A percentile compares a stretch with the other conserved stretches of the same genome.
Conservation (phyloP, 257 asterid species). For the Nicotiana sylvestris region DNA sequence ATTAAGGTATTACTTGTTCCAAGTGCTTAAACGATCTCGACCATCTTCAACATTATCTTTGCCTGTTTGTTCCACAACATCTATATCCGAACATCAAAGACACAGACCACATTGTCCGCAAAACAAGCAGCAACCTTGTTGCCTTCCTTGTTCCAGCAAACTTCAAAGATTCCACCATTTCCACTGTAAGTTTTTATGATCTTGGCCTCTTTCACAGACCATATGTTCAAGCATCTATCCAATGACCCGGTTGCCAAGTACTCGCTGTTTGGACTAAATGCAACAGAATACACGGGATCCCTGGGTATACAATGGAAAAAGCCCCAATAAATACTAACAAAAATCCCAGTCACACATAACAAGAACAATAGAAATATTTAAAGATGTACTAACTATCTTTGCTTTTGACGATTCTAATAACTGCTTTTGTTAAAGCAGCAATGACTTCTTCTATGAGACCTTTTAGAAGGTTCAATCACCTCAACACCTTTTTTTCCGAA, state of each 20-base stretch:
- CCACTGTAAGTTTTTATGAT: constrained; percentile 80
- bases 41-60: background rate
- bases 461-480: background rate
- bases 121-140: constrained; percentile 89
- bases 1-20: background rate
- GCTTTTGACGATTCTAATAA: background rate
- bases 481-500: background rate
- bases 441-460: background rate
- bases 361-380: background rate
- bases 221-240: constrained; percentile 81
- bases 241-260: constrained; percentile 92
- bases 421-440: background rate
- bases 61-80: background rate
- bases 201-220: constrained; percentile 96
- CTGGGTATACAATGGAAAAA: constrained; percentile 32
- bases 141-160: constrained; percentile 98
- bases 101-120: constrained; percentile 83
- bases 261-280: constrained; percentile 91
- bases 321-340: background rate
- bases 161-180: constrained; percentile 90
- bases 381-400: background rate
- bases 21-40: background rate
- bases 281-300: constrained; percentile 92
- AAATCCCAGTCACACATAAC: background rate
- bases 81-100: constrained; percentile 83